Conservation (phyloP, 2,329 filamentous ascomycete species). For the Calycina marina region DNA sequence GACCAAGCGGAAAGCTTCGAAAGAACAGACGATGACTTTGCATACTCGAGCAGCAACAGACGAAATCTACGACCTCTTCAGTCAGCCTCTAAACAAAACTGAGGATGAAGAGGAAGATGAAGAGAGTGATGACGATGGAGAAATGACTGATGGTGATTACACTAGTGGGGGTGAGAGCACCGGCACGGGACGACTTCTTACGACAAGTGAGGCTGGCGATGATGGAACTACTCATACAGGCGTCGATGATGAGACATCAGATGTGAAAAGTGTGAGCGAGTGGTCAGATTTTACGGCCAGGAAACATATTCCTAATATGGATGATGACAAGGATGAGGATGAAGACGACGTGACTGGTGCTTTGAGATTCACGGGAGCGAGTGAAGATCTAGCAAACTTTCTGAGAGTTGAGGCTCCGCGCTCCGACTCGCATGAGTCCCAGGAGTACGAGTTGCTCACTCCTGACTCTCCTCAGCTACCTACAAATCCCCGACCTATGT, state of each 20-base stretch:
- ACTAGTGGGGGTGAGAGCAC: conserved; percentile 79
- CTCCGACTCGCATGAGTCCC: conserved; percentile 23
- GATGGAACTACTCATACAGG: neutral
- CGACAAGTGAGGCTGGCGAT: conserved; percentile 49
- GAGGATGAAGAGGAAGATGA: conserved; percentile 28
- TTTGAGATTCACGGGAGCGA: conserved; percentile 28
- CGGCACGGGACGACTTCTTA: conserved; percentile 56
- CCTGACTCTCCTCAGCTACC: conserved; percentile 27
- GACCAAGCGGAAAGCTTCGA: conserved; percentile 46
- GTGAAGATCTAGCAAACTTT: conserved; percentile 19
- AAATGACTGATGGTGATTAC: conserved; percentile 56
- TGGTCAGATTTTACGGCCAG: conserved; percentile 80
- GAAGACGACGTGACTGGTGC: conserved; percentile 26
- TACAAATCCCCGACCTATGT: conserved; percentile 38
- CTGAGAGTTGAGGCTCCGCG: conserved; percentile 21
- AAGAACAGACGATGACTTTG: conserved; percentile 94
- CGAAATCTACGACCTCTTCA: conserved; percentile 96
- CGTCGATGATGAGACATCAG: conserved; percentile 31
- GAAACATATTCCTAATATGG: conserved; percentile 48
- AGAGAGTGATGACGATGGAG: conserved; percentile 46
- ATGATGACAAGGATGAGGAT: conserved; percentile 17
- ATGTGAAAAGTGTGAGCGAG: conserved; percentile 54
- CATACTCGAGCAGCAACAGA: conserved; percentile 91
- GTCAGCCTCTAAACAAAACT: conserved; percentile 51
- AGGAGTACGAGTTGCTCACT: conserved; percentile 28